Evolutionary conservation across 2,329 filamentous ascomycete genomes (phyloP).

Genomic region (Bipolaris gigantea): DNA sequence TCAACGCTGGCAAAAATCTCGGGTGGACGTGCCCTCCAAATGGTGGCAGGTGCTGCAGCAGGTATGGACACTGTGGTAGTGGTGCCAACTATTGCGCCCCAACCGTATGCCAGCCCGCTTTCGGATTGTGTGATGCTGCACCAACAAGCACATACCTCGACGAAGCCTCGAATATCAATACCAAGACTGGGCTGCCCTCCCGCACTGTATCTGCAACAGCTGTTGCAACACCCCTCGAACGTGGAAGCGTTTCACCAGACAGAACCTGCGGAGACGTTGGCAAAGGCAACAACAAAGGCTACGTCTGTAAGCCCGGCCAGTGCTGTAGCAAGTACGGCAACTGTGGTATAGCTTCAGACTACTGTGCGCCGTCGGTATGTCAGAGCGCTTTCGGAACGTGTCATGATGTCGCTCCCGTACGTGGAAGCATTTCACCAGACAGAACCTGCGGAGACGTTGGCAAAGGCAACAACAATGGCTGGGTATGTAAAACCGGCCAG

Average conservation of each 20-base stretch:
- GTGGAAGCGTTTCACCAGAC: not conserved
- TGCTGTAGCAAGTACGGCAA: conserved; percentile 4
- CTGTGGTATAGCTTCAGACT: not conserved
- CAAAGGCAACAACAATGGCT: conserved; percentile 25
- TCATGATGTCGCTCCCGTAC: not conserved
- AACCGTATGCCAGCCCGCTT: conserved; percentile 6
- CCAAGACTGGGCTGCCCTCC: not conserved
- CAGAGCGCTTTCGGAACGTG: conserved; percentile 5
- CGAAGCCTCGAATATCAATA: not conserved
- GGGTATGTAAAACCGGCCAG: conserved; percentile 35
- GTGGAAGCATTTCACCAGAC: conserved; percentile 5
- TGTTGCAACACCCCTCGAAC: not conserved
- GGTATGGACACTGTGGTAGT: conserved; percentile 10
- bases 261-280: not conserved
- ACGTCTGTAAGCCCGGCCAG: not conserved
- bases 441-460: conserved; percentile 7
- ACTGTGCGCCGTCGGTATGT: not conserved
- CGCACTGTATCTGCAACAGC: not conserved
- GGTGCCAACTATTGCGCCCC: conserved; percentile 6
- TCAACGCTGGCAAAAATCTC: conserved; percentile 10
- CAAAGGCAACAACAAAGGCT: not conserved
- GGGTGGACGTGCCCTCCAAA: conserved; percentile 13
- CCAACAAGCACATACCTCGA: not conserved
- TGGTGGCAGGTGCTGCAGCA: conserved; percentile 12
- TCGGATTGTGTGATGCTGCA: not conserved